Evolutionary conservation across 2,329 filamentous ascomycete species (phyloP).

Genomic region (Teratosphaeria pseudoeucalypti): DNA sequence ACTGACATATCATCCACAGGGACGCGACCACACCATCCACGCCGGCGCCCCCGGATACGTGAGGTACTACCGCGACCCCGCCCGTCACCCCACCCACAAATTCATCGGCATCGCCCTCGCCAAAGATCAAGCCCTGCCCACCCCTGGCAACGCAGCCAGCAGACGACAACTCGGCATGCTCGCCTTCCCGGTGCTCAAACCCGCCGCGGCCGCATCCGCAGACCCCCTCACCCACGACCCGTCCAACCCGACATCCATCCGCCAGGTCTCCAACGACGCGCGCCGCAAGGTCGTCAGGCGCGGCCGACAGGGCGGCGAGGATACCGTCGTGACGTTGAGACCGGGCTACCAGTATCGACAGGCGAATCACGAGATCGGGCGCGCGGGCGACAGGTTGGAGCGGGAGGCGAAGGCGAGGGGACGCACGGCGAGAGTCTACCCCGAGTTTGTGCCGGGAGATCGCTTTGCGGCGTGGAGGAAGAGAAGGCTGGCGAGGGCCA

Average conservation of each 20-base stretch:
- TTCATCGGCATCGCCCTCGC: conserved; percentile 92
- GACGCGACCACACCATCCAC: conserved; percentile 93
- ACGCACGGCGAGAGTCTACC: conserved; percentile 5
- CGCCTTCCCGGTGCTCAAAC: conserved; percentile 32
- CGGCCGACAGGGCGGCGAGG: conserved; percentile 5
- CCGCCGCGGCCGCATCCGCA: conserved; percentile 5
- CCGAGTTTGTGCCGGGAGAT: conserved; percentile 46
- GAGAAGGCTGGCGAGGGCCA: conserved; percentile 40
- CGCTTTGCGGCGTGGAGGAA: conserved; percentile 58
- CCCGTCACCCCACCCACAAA: conserved; percentile 71
- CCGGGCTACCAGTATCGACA: conserved; percentile 54
- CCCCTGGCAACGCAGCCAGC: conserved; percentile 61
- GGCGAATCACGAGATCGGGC: conserved; percentile 58
- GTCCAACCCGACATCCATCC: conserved; percentile 8
- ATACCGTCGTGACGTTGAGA: conserved; percentile 32
- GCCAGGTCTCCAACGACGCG: conserved; percentile 12
- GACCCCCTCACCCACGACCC: conserved; percentile 9
- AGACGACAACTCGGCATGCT: conserved; percentile 68
- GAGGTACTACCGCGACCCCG: conserved; percentile 88
- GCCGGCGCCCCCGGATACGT: conserved; percentile 80
- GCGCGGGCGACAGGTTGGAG: conserved; percentile 45
- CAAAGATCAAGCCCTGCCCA: conserved; percentile 68
- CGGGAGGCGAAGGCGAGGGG: conserved; percentile 45
- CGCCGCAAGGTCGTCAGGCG: conserved; percentile 23
- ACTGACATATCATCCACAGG: conserved; percentile 27